phyloP scores from a whole-genome alignment of 345 rosid species.

The Rhodamnia argentea region DNA sequence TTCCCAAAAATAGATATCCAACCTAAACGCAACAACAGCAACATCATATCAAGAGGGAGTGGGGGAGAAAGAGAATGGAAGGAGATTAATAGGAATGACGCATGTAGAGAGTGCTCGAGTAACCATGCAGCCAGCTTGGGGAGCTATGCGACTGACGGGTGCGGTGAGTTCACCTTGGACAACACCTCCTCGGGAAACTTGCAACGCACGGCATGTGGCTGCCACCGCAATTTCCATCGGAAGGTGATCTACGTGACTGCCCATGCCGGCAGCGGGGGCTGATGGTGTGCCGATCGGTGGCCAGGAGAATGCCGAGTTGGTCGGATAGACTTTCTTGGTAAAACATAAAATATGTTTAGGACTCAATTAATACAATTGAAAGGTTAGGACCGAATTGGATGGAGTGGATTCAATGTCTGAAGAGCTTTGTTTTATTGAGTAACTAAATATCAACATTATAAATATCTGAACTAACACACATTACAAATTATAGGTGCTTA shows the following conservation, averaged over 20 bases:
- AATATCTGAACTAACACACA: too few species aligned
- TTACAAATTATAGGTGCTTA: too few species aligned
- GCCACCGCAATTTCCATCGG: conserved; percentile 96
- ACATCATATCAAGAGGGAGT: too few species aligned
- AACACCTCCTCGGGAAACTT: conserved; percentile 18
- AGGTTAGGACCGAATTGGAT: too few species aligned
- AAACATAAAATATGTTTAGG: too few species aligned
- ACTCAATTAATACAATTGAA: too few species aligned
- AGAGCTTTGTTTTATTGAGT: not conserved
- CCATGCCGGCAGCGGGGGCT: conserved; percentile 1
- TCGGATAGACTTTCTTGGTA: not conserved
- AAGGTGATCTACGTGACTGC: conserved; percentile 13
- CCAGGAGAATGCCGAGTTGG: not conserved
- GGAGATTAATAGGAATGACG: too few species aligned
- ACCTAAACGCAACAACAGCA: too few species aligned
- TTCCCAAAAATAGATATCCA: too few species aligned
- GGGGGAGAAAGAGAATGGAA: too few species aligned
- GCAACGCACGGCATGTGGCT: conserved; percentile 78
- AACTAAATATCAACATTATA: not conserved
- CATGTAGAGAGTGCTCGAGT: too few species aligned
- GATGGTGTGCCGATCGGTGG: not conserved
- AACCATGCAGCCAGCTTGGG: too few species aligned
- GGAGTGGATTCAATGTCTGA: not conserved
- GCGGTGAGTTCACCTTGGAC: conserved; percentile 54
- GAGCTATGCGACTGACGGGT: conserved; percentile 71